Percentiles rank a stretch among this genome's conserved stretches.
These are phyloP conservation scores for Hericium erinaceus DNA, from an alignment of 768 basidiomycete species.

Conservation along the genomic window DNA sequence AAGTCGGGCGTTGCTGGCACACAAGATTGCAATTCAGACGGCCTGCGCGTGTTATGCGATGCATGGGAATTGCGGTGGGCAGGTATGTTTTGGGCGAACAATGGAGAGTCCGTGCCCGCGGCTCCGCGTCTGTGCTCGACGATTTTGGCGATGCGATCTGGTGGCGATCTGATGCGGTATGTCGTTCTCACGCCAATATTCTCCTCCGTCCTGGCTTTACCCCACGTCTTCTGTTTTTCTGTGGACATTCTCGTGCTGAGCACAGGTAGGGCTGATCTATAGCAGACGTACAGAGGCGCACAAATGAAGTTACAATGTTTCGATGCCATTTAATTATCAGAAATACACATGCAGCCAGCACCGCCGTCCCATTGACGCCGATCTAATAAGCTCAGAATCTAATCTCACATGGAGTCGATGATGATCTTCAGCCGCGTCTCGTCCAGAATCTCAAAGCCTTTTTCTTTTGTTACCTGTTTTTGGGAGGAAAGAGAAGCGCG, in stretches of 20 bases:
- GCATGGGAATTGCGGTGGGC: background rate
- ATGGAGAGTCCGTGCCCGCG: background rate
- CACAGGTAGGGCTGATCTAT: no score
- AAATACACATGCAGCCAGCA: background rate
- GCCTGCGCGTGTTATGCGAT: no score
- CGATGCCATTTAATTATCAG: background rate
- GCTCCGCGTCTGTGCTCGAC: background rate
- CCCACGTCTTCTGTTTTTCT: background rate
- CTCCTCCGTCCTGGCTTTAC: background rate
- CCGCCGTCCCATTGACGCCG: background rate
- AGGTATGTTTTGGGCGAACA: background rate
- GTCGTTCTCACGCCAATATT: background rate
- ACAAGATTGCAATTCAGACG: no score
- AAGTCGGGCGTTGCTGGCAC: no score
- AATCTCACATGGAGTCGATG: constrained; percentile 69
- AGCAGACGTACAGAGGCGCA: no score
- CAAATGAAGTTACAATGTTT: no score
- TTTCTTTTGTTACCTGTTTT: constrained; percentile 62
- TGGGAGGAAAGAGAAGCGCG: background rate
- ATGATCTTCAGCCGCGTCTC: constrained; percentile 74
- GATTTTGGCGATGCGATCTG: background rate
- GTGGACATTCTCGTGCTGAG: no score
- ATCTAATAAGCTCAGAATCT: background rate
- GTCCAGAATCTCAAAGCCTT: constrained; percentile 85
- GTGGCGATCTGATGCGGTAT: background rate